Base-by-base conservation (phyloP, 192 early-diverging fungal genomes). In the Phycomyces blakesleeanus region DNA sequence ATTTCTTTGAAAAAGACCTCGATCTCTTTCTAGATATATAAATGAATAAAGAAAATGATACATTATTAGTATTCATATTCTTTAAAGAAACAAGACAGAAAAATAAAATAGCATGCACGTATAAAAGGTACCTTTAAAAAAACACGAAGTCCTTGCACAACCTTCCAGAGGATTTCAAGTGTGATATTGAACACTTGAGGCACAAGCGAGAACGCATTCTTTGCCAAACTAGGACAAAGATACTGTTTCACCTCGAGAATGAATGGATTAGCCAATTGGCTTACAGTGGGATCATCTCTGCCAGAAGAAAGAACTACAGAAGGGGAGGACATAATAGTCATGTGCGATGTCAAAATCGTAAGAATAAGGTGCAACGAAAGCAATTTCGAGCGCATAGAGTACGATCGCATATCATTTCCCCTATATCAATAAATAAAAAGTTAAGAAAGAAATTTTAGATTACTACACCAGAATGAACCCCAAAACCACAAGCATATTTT, bases 1-100 rank as follows among this genome's bases (percentile, higher is more conserved):
- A 97, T 91, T 64, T 94, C 93, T 29, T 90, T 88, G 71, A 97
- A 89, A 34, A 97, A 80, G 4, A 95, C 90, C 53, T 91, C 90
- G 21, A 93, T 81, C 64, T 97, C 95, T 78, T 86, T 88, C 80
- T 89, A 72, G 37, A 63, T 25, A 41, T 6, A 55, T 50, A 9
- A 38, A 53, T 50, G 29, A 34, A 24, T 16, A 41, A 10, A 6
- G 8, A 10, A 41, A 14, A 6, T 47, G 7, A 34, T 2, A 34
- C 29, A 34, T 7, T 34, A 2, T 34, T 34, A 34, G 29, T 34
- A 34, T 34, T 34, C 29, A 34, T 34, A 5, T 34, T 34, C 7
- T 34, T 34, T 5, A 34, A 2, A 34, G 7, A 34, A 7, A 34
- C 7, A 34, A 34, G 29, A 34, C n/a, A n/a, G n/a, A n/a, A n/a